A percentile compares a stretch with the other conserved stretches of the same genome.
Conservation (phyloP, 345 rosid genomes). For the Eucalyptus cloeziana region DNA sequence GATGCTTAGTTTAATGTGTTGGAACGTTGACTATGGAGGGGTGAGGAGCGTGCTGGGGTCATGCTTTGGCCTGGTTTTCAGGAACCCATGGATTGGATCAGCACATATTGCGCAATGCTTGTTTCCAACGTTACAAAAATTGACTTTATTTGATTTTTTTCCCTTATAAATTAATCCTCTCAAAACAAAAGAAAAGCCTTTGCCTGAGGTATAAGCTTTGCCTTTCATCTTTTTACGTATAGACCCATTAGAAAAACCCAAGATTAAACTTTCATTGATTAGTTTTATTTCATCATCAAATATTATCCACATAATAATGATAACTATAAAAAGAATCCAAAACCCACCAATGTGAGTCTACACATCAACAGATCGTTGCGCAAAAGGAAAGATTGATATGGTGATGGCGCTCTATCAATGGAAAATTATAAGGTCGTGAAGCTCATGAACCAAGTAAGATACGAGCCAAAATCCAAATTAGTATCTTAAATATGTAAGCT, state of each 20-base stretch:
- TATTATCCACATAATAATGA: not conserved
- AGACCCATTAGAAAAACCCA: not conserved
- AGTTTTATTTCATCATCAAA: not conserved
- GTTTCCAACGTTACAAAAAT: not conserved
- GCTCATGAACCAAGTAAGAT: not conserved
- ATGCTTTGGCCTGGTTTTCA: not conserved
- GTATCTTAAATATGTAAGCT: not conserved
- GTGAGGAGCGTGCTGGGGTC: not conserved
- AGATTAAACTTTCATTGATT: not conserved
- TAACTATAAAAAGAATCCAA: not conserved
- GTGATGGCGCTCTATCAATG: fast-evolving
- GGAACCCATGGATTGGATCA: not conserved
- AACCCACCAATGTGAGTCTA: not conserved
- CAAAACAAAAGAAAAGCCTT: not conserved
- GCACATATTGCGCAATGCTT: not conserved
- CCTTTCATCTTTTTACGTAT: not conserved
- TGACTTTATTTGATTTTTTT: not conserved
- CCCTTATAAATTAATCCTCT: not conserved
- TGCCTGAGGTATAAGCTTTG: not conserved
- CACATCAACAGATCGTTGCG: not conserved
- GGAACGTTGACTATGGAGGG: conserved; percentile 3
- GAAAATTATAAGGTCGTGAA: not conserved
- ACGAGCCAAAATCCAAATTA: not conserved
- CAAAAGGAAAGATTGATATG: not conserved
- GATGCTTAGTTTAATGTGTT: not conserved